Evolutionary conservation across 2,329 filamentous ascomycete genomes (phyloP), one percentile per base, ranked within the genome.

Genomic region (Verticillium alfalfae): DNA sequence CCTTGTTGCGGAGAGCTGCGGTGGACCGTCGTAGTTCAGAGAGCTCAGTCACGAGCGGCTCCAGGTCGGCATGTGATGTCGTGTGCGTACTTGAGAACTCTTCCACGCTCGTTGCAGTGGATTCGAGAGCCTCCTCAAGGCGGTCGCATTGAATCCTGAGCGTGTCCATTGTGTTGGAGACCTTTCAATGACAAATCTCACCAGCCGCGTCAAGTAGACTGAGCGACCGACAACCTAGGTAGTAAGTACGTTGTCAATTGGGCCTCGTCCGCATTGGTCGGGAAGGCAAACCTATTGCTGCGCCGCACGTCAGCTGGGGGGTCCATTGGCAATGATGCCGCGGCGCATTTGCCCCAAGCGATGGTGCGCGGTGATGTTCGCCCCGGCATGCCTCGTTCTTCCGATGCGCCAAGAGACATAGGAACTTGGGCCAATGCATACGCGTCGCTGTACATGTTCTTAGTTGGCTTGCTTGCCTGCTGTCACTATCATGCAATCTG

Each of bases 61-160:
- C 45, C 45, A 52, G 18, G 4, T n/a, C 31, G 45, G 45, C 45
- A n/a, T 26, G 45, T 4, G 45, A 52, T 22, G n/a, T 22, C 16
- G 45, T 8, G 22, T 52, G 18, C 8, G n/a, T 22, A 9, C 18
- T 12, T 8, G 45, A 52, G 13, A 52, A 52, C 13, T 52, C n/a
- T 22, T 52, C 45, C 9, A 52, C 18, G 45, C 45, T 9, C 45
- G 12, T 7, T 4, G 8, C 18, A 18, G 26, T 18, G n/a, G 45
- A 18, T 18, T 22, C n/a, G 45, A 52, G 45, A 26, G 45, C 8
- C 18, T 52, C 45, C 18, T 52, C 16, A 12, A 49, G 66, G 34
- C 68, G 66, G 13, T 67, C 64, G 56, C 67, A 68, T 38, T 79
- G 73, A 4, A 78, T 70, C n/a, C 72, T 74, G 12, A 83, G 77